These are phyloP conservation scores for Fusarium coffeatum DNA, from an alignment of 2,329 filamentous ascomycete genomes.

Conservation along the genomic window DNA sequence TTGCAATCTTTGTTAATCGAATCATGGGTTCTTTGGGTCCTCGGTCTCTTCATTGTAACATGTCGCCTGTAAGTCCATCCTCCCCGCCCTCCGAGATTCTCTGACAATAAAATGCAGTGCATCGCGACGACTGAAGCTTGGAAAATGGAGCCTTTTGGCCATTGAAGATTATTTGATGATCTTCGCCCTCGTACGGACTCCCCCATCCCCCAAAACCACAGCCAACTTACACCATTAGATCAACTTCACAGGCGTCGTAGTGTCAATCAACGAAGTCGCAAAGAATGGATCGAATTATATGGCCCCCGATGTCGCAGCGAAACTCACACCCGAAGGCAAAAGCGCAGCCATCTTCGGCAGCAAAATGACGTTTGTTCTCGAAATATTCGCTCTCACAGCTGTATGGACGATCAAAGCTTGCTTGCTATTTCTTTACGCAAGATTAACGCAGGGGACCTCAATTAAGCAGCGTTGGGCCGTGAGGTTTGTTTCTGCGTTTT, in stretches of 20 bases:
- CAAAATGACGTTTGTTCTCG: conserved; percentile 64
- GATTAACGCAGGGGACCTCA: conserved; percentile 57
- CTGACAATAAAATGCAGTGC: conserved; percentile 13
- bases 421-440: conserved; percentile 63
- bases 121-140: conserved; percentile 54
- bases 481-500: conserved; percentile 58
- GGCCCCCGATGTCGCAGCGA: conserved; percentile 49
- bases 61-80: conserved; percentile 40
- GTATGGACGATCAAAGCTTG: conserved; percentile 66
- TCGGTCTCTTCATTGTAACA: conserved; percentile 44
- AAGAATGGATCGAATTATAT: conserved; percentile 60
- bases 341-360: conserved; percentile 61
- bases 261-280: conserved; percentile 57
- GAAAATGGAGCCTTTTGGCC: conserved; percentile 61
- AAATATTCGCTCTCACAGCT: conserved; percentile 63
- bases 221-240: conserved; percentile 26
- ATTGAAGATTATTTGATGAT: conserved; percentile 69
- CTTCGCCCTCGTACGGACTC: conserved; percentile 55
- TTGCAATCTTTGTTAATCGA: conserved; percentile 43
- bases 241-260: conserved; percentile 56
- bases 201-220: too few species aligned
- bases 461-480: conserved; percentile 53
- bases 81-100: neutral
- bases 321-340: conserved; percentile 59
- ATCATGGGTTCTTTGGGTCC: conserved; percentile 48